Conservation (phyloP, 192 early-diverging fungal genomes). For the Rhizophagus prolifer region DNA sequence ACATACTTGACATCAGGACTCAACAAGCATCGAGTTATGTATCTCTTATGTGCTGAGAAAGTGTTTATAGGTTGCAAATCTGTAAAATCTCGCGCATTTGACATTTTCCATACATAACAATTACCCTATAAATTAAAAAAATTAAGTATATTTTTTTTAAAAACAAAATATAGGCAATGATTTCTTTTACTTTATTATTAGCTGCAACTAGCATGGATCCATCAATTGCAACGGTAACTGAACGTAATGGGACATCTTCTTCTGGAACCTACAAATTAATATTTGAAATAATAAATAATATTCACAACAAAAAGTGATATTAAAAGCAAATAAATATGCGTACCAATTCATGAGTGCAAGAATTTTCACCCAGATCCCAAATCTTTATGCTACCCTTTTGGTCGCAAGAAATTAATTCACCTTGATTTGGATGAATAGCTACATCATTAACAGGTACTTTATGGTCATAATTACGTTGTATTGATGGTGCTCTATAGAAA, state of each 20-base stretch:
- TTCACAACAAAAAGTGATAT: no score
- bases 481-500: constrained; percentile 44
- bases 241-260: constrained; percentile 78
- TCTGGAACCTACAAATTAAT: constrained; percentile 51
- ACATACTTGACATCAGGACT: constrained; percentile 78
- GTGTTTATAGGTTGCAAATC: constrained; percentile 70
- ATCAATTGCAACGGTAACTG: constrained; percentile 80
- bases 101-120: constrained; percentile 71
- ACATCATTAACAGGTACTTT: constrained; percentile 59
- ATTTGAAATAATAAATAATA: constrained; percentile 11
- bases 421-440: constrained; percentile 77
- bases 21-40: constrained; percentile 79
- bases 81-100: constrained; percentile 53
- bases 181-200: constrained; percentile 73
- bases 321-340: background rate
- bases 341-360: constrained; percentile 64
- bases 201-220: constrained; percentile 78
- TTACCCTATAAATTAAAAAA: constrained; percentile 38
- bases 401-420: constrained; percentile 79
- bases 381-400: constrained; percentile 74
- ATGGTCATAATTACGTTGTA: constrained; percentile 59
- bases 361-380: constrained; percentile 66
- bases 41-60: constrained; percentile 76
- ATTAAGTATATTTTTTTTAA: constrained; percentile 1
- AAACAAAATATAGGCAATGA: background rate